These are phyloP conservation scores for Aspergillus sp. DNA, from an alignment of 2,329 filamentous ascomycete species.

Conservation along the genomic window DNA sequence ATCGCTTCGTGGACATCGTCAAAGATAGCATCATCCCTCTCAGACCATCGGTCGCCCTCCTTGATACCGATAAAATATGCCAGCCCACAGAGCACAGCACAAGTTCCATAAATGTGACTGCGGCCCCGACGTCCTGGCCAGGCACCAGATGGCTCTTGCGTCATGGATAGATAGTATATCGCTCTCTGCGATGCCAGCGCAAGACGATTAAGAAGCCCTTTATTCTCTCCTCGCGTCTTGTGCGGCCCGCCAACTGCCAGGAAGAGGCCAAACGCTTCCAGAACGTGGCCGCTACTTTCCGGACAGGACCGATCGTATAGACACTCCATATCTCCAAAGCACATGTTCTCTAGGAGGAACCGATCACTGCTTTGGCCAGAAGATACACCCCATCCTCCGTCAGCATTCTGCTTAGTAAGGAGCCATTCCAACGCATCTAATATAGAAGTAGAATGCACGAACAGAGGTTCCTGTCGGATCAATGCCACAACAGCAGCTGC, in stretches of 20 bases:
- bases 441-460: slow-evolving; percentile 4
- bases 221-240: too few species aligned
- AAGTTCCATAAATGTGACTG: too few species aligned
- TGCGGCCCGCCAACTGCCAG: too few species aligned
- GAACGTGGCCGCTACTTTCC: slow-evolving; percentile 33
- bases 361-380: slow-evolving; percentile 31
- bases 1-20: too few species aligned
- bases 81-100: too few species aligned
- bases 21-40: too few species aligned
- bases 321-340: slow-evolving; percentile 36
- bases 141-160: slow-evolving; percentile 24
- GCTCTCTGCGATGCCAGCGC: too few species aligned
- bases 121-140: slow-evolving; percentile 37
- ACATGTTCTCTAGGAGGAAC: slow-evolving; percentile 32
- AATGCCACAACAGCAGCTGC: slow-evolving; percentile 27
- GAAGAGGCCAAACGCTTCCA: slow-evolving; percentile 27
- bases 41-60: too few species aligned
- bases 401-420: slow-evolving; percentile 36
- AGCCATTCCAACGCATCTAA: slow-evolving; percentile 24
- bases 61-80: too few species aligned
- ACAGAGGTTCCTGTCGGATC: slow-evolving; percentile 19
- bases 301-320: slow-evolving; percentile 33
- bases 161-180: slow-evolving; percentile 16
- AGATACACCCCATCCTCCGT: slow-evolving; percentile 38
- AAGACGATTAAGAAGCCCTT: too few species aligned